Percentiles rank a stretch among this genome's conserved stretches.
Evolutionary conservation across 1,284 basidiomycete species (phyloP).

Genomic region (Ceratobasidium sp.): DNA sequence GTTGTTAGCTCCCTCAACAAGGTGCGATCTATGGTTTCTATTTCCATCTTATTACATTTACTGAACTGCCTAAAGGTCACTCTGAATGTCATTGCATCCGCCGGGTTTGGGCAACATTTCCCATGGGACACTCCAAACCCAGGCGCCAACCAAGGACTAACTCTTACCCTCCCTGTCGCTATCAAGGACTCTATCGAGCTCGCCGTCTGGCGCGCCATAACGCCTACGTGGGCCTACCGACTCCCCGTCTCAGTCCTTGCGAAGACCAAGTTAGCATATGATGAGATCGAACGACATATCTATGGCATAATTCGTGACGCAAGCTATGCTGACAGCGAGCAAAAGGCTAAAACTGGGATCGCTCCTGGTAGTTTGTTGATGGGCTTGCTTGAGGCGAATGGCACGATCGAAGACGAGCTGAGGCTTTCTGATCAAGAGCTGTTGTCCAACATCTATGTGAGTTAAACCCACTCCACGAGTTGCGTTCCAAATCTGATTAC

Average conservation of each 20-base stretch:
- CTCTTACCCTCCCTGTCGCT: neutral
- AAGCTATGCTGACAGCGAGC: neutral
- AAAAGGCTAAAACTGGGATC: neutral
- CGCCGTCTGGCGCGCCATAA: neutral
- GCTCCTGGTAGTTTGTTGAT: constrained; percentile 5
- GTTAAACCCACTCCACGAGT: neutral
- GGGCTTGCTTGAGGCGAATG: constrained; percentile 12
- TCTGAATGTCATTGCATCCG: constrained; percentile 27
- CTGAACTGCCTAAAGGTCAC: constrained; percentile 5
- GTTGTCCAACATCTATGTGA: constrained; percentile 17
- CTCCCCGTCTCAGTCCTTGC: constrained; percentile 3
- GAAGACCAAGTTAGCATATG: constrained; percentile 4
- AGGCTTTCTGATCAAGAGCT: constrained; percentile 21
- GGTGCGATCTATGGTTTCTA: neutral
- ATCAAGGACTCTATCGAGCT: neutral
- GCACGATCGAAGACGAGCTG: neutral
- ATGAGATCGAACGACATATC: constrained; percentile 22
- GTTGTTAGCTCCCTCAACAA: constrained; percentile 10
- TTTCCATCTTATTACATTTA: neutral
- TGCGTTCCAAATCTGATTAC: neutral
- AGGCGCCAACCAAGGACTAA: neutral
- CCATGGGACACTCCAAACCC: constrained; percentile 3
- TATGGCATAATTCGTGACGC: constrained; percentile 1
- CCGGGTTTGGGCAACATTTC: constrained; percentile 31
- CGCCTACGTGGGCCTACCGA: constrained; percentile 1